Base-by-base conservation (phyloP, 306 rosid species). In the Casuarina equisetifolia region DNA sequence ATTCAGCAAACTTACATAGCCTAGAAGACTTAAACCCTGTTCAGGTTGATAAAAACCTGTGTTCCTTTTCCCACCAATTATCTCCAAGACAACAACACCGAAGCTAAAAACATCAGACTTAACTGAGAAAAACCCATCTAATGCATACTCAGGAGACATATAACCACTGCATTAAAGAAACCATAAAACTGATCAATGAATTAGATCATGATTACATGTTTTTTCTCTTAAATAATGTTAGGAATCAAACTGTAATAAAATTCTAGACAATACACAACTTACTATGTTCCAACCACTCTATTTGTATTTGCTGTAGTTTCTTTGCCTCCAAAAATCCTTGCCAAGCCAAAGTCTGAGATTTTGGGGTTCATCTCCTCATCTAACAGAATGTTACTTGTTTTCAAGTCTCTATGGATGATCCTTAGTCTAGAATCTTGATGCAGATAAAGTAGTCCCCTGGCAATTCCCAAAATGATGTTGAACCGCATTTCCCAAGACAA, bases 251-350 rank as follows among this genome's bases (percentile, higher is more conserved):
- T 52, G 36, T 66, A 50, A 44, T 43, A 50, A 25, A 71, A 20
- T 38, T 63, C n/a, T 16, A 63, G 69, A 38, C 17, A 63, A 69
- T 76, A 72, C 67, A 50, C 62, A 38, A 85, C 97, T 88, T 70
- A 91, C 97, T 91, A 88, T n/a, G 97, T 91, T 71, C 97, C 97
- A 39, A 92, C 97, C 59, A 92, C 93, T 82, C 91, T 90, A 4
- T 78, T 85, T 48, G 97, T 92, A 78, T 79, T 90, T 32, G 81
- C 84, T 61, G 85, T 72, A 71, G 89, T 84, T 69, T 91, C 91
- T 45, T 88, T 85, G 78, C 91, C 90, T 70, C 87, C 94, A 69
- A 89, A 86, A 72, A 91, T 91, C 77, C 91, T 86, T 0, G 94
- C 94, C 74, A 91, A 82, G 57, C 94, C 97, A 2, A 92, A 92